Base-by-base conservation (phyloP, 1,284 basidiomycete species). In the Cystobasidiaceae sp. region DNA sequence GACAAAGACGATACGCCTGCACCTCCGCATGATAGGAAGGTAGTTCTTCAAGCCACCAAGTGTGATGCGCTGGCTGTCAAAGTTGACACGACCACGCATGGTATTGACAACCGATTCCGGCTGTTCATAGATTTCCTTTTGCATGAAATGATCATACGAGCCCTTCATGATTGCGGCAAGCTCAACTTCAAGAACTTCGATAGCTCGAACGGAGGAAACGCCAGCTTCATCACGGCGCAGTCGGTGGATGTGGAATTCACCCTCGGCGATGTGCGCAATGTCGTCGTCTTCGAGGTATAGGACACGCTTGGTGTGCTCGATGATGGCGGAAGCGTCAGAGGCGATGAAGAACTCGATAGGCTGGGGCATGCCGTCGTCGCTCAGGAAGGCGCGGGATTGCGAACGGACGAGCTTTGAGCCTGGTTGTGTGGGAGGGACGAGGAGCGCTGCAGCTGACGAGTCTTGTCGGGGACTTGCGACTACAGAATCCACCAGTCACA, bases 81-180 rank as follows among this genome's bases (percentile, higher is more conserved):
- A 99, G 85, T 97, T 98, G 82, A 99, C 90, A 74, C 96, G 91
- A 70, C 96, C 96, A 85, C 96, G 90, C 96, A 99, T 99, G 57
- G 96, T 99, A 84, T 99, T 99, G 79, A 98, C 92, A 71, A 98
- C 96, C 50, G 93, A 97, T 77, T 99, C 96, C 68, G 94, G 96
- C 80, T 99, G 96, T 78, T 99, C 96, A 83, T 96, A 98, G 75
- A 99, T 98, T 80, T 99, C 96, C 82, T 99, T 98, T 79, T 98
- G 94, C 96, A 99, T 98, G 80, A 99, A 99, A 79, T 96, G 93
- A 77, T 94, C 91, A 77, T 97, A 98, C 78, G 93, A 91, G 77
- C 96, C 96, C 84, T 98, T 98, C 96, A 98, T 98, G 81, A 99
- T 98, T 74, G 96, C 96, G 37, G 94, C 96, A 54, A 99, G 86